Conservation (phyloP, 805 yeast species). For the Candida yuanshanica region DNA sequence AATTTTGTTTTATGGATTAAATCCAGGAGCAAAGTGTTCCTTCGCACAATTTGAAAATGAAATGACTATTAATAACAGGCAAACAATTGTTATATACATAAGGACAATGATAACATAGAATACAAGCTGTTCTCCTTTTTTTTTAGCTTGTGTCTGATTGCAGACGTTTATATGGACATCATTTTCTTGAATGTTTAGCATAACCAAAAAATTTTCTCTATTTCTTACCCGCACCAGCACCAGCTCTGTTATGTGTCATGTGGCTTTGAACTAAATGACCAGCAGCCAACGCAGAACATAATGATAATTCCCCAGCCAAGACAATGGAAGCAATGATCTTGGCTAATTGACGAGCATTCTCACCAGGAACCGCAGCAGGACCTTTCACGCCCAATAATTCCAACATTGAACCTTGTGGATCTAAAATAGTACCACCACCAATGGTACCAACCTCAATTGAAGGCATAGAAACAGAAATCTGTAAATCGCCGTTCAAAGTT, state of each 20-base stretch:
- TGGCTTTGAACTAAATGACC: slow-evolving; percentile 98
- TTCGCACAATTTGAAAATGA: neutral
- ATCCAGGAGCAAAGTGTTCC: neutral
- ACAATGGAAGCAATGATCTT: slow-evolving; percentile 91
- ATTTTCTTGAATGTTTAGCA: neutral
- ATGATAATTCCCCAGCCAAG: slow-evolving; percentile 90
- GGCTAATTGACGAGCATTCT: slow-evolving; percentile 90
- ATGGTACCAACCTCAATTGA: slow-evolving; percentile 98
- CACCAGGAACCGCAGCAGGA: slow-evolving; percentile 91
- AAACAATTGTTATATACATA: too few relatives aligned
- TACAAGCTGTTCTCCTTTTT: neutral
- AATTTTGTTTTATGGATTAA: neutral
- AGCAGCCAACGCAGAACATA: slow-evolving; percentile 95
- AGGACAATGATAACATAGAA: neutral
- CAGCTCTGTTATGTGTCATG: slow-evolving; percentile 84
- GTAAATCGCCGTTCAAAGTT: slow-evolving; percentile 67
- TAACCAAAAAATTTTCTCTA: neutral
- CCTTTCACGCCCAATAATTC: slow-evolving; percentile 94
- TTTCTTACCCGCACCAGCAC: slow-evolving; percentile 18
- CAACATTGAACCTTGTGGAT: slow-evolving; percentile 94
- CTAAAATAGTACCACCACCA: slow-evolving; percentile 98
- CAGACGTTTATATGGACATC: neutral
- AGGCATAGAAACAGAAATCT: slow-evolving; percentile 98
- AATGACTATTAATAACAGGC: too few relatives aligned
- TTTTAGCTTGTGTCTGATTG: neutral